Evolutionary conservation across 2,329 filamentous ascomycete genomes (phyloP), one percentile per base, ranked within the genome.

Genomic region (Didymella pinodella): DNA sequence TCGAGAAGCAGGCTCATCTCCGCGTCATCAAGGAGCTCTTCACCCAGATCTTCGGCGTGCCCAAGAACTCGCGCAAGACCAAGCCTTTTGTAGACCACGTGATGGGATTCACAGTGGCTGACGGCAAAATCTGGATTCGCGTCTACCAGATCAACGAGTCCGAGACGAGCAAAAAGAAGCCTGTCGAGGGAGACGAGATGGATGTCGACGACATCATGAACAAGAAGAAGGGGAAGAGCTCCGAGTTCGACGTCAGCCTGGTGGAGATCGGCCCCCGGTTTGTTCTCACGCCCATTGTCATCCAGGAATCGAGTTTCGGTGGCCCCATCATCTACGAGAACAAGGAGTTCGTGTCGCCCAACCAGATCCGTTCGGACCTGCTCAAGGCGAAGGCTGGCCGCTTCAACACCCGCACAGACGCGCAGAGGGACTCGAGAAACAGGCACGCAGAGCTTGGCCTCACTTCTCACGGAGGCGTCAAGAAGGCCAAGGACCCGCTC

Each of bases 251-350:
- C 65, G 82, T 98, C 62, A 90, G 85, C 59, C 84, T 99, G 25
- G 87, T 97, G 1, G 95, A 99, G 79, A 96, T 99, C 62, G 95
- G 95, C 0, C 95, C 95, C 0, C 86, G 95, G 45, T 94, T 97
- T 68, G 93, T 97, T 29, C 82, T 97, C 49, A 97, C 93, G 26
- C 94, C 95, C 0, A 97, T 97, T 65, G 88, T 98, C 57, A 97
- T 98, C 66, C 88, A 96, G 69, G 95, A 99, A 77, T 93, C 92
- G 43, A 93, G 91, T 61, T 98, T 99, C 69, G 94, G 94, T 53
- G 95, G 95, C 0, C 94, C 95, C 3, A 92, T 98, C 65, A 96
- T 99, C 73, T 99, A 96, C 80, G 92, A 98, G 83, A 98, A 98
- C 82, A 95, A 92, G 84, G 90, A 97, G 77, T 99, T 97, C 71